A percentile compares a stretch with the other conserved stretches of the same genome.
phyloP scores from a whole-genome alignment of 768 basidiomycete genomes.

The Phanerochaete carnosa region DNA sequence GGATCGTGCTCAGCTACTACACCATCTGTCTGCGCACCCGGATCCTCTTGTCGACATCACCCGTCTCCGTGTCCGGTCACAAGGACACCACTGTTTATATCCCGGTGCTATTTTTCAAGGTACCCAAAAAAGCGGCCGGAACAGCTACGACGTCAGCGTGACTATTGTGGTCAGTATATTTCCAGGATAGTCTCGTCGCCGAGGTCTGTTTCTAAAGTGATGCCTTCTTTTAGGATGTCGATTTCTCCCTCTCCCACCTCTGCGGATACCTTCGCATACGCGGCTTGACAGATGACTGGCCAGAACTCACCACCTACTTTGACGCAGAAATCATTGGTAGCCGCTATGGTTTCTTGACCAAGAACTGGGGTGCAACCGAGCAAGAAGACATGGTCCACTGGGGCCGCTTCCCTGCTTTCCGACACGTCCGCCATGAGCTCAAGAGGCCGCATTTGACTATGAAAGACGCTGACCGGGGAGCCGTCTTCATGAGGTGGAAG shows the following conservation, averaged over 20 bases:
- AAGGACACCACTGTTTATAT: slow-evolving; percentile 76
- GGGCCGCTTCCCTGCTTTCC: slow-evolving; percentile 89
- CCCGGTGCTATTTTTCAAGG: slow-evolving; percentile 88
- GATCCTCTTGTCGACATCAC: slow-evolving; percentile 75
- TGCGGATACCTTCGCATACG: slow-evolving; percentile 93
- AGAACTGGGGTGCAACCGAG: slow-evolving; percentile 88
- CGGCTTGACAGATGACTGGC: slow-evolving; percentile 91
- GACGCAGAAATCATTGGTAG: slow-evolving; percentile 94
- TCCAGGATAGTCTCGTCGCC: slow-evolving; percentile 2
- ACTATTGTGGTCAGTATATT: slow-evolving; percentile 75
- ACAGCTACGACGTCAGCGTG: slow-evolving; percentile 92
- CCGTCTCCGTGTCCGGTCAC: slow-evolving; percentile 67
- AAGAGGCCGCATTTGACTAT: slow-evolving; percentile 77
- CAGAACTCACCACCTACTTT: slow-evolving; percentile 94
- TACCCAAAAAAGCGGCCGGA: slow-evolving; percentile 91
- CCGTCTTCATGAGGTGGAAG: slow-evolving; percentile 96
- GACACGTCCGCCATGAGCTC: slow-evolving; percentile 76
- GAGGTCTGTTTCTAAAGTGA: neutral
- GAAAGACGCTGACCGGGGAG: slow-evolving; percentile 63
- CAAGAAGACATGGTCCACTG: slow-evolving; percentile 93
- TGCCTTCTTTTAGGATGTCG: slow-evolving; percentile 65
- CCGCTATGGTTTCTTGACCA: slow-evolving; percentile 87
- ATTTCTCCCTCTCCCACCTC: slow-evolving; percentile 79
- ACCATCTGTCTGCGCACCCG: slow-evolving; percentile 21
- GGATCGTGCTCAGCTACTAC: slow-evolving; percentile 12